A percentile compares a stretch with the other conserved stretches of the same genome.
Evolutionary conservation across 2,329 filamentous ascomycete genomes (phyloP).

Genomic region (Fusarium proliferatum): DNA sequence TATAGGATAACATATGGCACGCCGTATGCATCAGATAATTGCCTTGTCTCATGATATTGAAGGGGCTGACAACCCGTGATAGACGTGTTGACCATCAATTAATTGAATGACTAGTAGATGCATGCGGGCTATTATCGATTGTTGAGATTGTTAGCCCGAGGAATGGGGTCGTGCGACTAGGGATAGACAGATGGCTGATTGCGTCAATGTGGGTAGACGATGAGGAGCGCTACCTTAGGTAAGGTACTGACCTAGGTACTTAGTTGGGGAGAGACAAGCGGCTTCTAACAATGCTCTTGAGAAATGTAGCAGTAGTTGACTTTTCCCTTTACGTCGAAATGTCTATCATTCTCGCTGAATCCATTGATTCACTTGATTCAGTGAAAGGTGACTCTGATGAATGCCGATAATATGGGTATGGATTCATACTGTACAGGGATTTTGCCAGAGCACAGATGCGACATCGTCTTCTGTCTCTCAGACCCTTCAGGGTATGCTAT

Average conservation of each 20-base stretch:
- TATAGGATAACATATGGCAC: conserved; percentile 17
- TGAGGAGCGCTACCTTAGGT: neutral
- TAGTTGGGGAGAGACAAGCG: conserved; percentile 5
- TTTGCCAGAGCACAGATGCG: conserved; percentile 28
- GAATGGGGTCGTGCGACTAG: conserved; percentile 20
- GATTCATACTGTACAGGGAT: conserved; percentile 13
- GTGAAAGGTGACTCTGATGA: conserved; percentile 17
- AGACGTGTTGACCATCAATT: neutral
- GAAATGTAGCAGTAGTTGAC: neutral
- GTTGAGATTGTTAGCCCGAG: conserved; percentile 6
- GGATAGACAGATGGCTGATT: conserved; percentile 21
- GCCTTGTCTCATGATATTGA: conserved; percentile 35
- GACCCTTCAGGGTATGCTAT: conserved; percentile 23
- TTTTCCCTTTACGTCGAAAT: conserved; percentile 10
- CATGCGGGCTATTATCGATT: conserved; percentile 14
- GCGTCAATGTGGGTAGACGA: conserved; percentile 22
- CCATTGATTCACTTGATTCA: conserved; percentile 16
- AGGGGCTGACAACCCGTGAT: conserved; percentile 13
- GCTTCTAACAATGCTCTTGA: conserved; percentile 4
- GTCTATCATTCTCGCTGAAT: conserved; percentile 6
- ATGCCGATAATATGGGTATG: conserved; percentile 29
- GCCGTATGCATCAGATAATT: conserved; percentile 31
- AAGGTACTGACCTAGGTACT: neutral
- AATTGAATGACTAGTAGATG: conserved; percentile 9
- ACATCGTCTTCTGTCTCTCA: conserved; percentile 12